phyloP scores from a whole-genome alignment of 1,284 basidiomycete species.

The Tilletia walkeri region DNA sequence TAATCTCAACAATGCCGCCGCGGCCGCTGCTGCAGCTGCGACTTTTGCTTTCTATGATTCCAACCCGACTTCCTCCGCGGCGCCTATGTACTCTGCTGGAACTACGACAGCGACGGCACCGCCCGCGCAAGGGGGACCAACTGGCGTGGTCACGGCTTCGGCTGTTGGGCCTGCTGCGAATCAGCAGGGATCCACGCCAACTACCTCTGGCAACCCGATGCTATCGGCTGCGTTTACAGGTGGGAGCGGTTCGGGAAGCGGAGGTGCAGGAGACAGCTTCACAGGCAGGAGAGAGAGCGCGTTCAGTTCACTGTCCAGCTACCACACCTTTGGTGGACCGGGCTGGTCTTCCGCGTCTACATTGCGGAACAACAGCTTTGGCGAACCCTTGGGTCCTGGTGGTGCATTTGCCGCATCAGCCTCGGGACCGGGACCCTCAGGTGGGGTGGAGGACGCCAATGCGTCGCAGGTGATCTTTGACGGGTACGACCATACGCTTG shows the following conservation, averaged over 20 bases:
- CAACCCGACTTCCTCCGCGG: too few relatives aligned
- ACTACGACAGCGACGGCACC: too few relatives aligned
- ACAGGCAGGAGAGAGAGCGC: background rate
- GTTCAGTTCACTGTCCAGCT: conserved; percentile 13
- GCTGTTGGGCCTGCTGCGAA: background rate
- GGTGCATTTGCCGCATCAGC: background rate
- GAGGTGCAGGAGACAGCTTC: background rate
- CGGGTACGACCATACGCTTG: background rate
- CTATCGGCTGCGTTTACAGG: background rate
- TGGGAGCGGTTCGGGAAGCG: background rate
- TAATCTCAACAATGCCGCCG: too few relatives aligned
- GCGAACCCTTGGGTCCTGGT: background rate
- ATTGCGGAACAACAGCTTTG: conserved; percentile 9
- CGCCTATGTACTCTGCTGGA: too few relatives aligned
- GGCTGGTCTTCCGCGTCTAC: conserved; percentile 15
- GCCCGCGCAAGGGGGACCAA: too few relatives aligned
- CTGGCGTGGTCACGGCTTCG: background rate
- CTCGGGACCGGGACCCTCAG: background rate
- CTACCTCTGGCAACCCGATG: background rate
- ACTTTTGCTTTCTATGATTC: too few relatives aligned
- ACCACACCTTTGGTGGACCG: conserved; percentile 6
- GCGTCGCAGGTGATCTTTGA: background rate
- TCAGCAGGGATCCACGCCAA: background rate
- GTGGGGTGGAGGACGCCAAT: background rate
- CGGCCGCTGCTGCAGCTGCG: too few relatives aligned